Conservation (phyloP, 1,139 yeast species). For the Pichia sp. region DNA sequence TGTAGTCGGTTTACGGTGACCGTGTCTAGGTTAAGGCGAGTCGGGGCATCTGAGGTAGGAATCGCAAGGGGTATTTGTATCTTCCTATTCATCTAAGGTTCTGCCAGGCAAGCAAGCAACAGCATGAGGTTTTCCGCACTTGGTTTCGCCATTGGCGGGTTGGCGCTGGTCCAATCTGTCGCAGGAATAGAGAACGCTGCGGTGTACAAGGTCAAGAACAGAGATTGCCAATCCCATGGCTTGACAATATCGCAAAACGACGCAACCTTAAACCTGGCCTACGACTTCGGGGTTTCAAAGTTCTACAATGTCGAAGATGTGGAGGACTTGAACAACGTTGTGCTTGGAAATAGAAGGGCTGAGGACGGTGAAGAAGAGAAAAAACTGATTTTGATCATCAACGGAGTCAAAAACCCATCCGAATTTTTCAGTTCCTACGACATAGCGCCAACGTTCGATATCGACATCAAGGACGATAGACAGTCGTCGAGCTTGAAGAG, state of each 20-base stretch:
- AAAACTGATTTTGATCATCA: conserved; percentile 38
- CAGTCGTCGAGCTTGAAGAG: conserved; percentile 18
- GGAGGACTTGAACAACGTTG: conserved; percentile 29
- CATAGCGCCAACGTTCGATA: conserved; percentile 22
- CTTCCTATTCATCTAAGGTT: background rate
- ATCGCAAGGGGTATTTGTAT: no score
- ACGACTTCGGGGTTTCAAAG: conserved; percentile 39
- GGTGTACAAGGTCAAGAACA: conserved; percentile 24
- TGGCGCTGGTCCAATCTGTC: conserved; percentile 10
- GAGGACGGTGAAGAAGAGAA: conserved; percentile 28
- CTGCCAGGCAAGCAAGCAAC: background rate
- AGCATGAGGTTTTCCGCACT: background rate
- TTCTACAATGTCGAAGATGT: conserved; percentile 34
- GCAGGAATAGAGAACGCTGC: conserved; percentile 26
- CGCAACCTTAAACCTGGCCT: conserved; percentile 38
- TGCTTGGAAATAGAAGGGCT: conserved; percentile 25
- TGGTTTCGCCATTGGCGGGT: background rate
- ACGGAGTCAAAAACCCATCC: conserved; percentile 38
- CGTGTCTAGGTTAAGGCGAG: background rate
- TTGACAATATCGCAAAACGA: conserved; percentile 25
- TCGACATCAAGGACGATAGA: conserved; percentile 24
- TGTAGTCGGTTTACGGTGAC: background rate
- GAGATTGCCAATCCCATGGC: background rate
- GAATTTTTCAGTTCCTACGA: conserved; percentile 29
- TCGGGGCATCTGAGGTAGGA: no score